These are phyloP conservation scores for Tetratostichococcus sp. DNA, from an alignment of 139 green algal species.

Conservation along the genomic window DNA sequence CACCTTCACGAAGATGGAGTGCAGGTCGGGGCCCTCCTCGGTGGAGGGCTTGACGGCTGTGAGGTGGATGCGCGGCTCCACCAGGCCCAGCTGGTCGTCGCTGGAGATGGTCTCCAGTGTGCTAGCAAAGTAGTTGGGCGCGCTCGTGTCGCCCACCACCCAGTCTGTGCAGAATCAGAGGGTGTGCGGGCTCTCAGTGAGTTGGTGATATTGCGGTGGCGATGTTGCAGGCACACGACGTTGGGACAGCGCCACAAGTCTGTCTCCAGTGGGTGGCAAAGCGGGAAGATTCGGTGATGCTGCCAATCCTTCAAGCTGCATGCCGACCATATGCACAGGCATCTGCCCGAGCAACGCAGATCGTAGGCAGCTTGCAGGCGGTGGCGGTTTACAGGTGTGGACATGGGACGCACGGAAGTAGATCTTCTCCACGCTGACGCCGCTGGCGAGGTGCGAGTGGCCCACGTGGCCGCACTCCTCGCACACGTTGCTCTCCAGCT, in stretches of 20 bases:
- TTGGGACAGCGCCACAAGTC: no score
- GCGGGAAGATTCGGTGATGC: no score
- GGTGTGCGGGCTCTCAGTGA: no score
- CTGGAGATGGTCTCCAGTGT: not conserved
- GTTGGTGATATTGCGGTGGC: no score
- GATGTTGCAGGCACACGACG: no score
- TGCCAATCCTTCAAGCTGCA: no score
- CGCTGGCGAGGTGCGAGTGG: not conserved
- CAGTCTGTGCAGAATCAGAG: not conserved
- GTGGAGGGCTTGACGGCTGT: not conserved
- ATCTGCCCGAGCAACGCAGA: no score
- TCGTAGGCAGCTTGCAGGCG: no score
- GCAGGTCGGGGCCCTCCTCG: not conserved
- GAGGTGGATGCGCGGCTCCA: not conserved
- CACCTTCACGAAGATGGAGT: not conserved
- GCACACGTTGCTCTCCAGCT: constrained; percentile 4
- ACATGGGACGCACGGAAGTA: not conserved
- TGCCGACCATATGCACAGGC: no score
- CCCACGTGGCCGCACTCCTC: not conserved
- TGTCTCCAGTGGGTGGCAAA: no score
- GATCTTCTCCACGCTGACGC: not conserved
- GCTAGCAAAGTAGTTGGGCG: not conserved
- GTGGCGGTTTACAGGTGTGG: no score
- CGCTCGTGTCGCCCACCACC: not conserved
- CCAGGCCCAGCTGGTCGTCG: not conserved